Conservation (phyloP, 2,329 filamentous ascomycete species). For the Decorospora gaudefroyi region DNA sequence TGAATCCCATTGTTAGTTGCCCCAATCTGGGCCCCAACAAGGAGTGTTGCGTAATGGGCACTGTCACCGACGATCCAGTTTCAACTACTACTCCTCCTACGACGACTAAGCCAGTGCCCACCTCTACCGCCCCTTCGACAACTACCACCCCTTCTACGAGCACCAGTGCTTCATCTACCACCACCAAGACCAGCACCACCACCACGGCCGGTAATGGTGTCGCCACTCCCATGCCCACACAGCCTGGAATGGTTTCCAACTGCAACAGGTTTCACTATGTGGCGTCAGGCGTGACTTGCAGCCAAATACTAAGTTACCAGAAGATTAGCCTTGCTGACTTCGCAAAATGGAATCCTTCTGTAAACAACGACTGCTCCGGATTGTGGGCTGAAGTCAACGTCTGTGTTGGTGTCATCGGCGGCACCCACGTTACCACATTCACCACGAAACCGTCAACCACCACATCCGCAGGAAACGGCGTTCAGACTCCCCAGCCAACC, state of each 20-base stretch:
- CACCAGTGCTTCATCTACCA: background rate
- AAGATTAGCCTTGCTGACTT: constrained; percentile 12
- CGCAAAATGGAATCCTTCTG: constrained; percentile 11
- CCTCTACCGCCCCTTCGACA: background rate
- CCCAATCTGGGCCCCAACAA: background rate
- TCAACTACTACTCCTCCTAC: background rate
- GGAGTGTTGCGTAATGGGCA: constrained; percentile 3
- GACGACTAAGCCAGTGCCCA: background rate
- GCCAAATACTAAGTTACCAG: constrained; percentile 7
- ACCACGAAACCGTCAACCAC: constrained; percentile 1
- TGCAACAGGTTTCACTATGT: constrained; percentile 1
- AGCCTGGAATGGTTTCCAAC: background rate
- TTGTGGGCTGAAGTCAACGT: constrained; percentile 13
- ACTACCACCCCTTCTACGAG: background rate
- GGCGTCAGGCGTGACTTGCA: too few species aligned
- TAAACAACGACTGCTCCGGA: constrained; percentile 8
- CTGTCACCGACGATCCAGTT: constrained; percentile 1
- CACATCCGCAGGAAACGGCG: constrained; percentile 8
- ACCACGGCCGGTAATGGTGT: background rate
- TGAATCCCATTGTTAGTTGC: constrained; percentile 5
- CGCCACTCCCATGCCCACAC: background rate
- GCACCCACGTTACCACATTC: background rate
- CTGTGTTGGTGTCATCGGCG: constrained; percentile 11
- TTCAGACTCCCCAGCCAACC: constrained; percentile 10
- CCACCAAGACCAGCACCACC: background rate